Evolutionary conservation across 345 rosid genomes (phyloP).

Genomic region (Hibiscus mutabilis): DNA sequence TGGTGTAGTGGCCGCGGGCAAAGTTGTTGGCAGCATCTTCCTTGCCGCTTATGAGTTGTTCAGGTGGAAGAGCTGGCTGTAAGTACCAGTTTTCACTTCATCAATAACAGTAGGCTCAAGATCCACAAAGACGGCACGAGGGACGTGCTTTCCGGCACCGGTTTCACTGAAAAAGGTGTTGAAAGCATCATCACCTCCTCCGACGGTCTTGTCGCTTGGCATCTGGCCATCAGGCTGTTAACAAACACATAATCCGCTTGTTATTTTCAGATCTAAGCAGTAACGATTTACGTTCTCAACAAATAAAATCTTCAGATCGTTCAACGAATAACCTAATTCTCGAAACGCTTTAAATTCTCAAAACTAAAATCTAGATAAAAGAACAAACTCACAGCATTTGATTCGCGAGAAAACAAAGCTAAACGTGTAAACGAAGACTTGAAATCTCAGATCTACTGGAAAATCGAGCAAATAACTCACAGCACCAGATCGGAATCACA

Average conservation of each 20-base stretch:
- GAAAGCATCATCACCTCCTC: constrained; percentile 79
- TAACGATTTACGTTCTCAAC: background rate
- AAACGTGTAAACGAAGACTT: background rate
- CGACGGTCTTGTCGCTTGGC: constrained; percentile 68
- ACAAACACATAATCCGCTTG: background rate
- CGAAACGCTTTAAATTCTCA: too few species aligned
- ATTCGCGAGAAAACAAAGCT: background rate
- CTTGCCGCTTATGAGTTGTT: constrained; percentile 64
- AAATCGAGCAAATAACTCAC: background rate
- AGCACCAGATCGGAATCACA: too few species aligned
- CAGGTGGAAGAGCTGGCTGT: constrained; percentile 52
- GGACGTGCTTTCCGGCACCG: constrained; percentile 80
- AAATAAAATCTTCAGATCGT: background rate
- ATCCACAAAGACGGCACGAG: constrained; percentile 70
- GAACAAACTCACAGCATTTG: background rate
- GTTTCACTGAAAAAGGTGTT: constrained; percentile 81
- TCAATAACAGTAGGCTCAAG: constrained; percentile 83
- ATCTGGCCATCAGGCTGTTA: constrained; percentile 76
- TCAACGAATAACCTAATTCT: background rate
- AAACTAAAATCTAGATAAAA: too few species aligned
- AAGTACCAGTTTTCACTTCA: constrained; percentile 43
- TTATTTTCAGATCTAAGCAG: background rate
- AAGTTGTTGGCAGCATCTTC: constrained; percentile 84
- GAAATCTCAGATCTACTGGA: background rate
- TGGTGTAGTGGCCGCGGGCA: constrained; percentile 82